These are phyloP conservation scores for Fusarium sp. DNA, from an alignment of 2,329 filamentous ascomycete species.

Conservation along the genomic window DNA sequence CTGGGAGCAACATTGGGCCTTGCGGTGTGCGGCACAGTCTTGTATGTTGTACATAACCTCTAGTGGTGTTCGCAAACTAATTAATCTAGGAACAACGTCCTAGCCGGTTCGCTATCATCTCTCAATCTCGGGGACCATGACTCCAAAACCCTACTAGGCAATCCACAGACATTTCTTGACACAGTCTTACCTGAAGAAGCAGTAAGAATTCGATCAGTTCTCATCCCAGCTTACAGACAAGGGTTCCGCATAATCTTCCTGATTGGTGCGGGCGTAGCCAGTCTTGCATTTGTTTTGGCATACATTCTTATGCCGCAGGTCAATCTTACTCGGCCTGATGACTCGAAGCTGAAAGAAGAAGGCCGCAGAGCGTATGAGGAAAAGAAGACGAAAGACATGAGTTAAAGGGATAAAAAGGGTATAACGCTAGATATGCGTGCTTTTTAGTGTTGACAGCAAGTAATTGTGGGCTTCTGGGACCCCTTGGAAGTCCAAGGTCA, in stretches of 20 bases:
- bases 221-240: conserved; percentile 53
- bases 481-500: neutral
- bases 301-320: conserved; percentile 56
- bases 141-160: conserved; percentile 48
- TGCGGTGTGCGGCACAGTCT: conserved; percentile 54
- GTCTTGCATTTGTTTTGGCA: conserved; percentile 52
- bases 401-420: neutral
- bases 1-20: conserved; percentile 55
- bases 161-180: conserved; percentile 50
- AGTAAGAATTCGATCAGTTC: conserved; percentile 45
- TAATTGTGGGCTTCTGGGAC: neutral
- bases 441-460: neutral
- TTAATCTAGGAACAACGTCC: conserved; percentile 52
- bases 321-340: conserved; percentile 53
- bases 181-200: conserved; percentile 47
- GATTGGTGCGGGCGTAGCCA: conserved; percentile 51
- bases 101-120: conserved; percentile 47
- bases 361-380: conserved; percentile 43
- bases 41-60: conserved; percentile 43
- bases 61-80: neutral
- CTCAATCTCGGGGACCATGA: conserved; percentile 41
- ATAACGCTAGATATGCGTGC: neutral
- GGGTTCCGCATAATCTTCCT: conserved; percentile 56
- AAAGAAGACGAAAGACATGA: conserved; percentile 4
- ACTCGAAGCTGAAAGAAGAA: conserved; percentile 52